A percentile compares a stretch with the other conserved stretches of the same genome.
Evolutionary conservation across 768 basidiomycete species (phyloP).

Genomic region (Stropharia rugosoannulata): DNA sequence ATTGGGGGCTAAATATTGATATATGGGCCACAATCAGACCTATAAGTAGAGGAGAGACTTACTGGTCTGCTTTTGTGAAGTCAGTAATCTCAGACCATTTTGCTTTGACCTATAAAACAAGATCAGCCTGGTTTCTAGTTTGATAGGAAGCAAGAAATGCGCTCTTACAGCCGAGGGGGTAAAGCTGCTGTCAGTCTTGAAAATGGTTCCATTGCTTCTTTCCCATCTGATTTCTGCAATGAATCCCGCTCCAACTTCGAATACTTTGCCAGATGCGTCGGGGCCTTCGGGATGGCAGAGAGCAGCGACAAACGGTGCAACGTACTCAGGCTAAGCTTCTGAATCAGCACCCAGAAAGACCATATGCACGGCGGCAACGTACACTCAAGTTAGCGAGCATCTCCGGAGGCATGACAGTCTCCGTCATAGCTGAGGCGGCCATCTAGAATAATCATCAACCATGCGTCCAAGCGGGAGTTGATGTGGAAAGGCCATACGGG

Average conservation of each 20-base stretch:
- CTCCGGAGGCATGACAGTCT: conserved; percentile 92
- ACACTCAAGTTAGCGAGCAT: conserved; percentile 87
- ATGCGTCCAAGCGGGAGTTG: not conserved
- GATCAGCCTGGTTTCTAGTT: not conserved
- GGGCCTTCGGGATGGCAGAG: conserved; percentile 84
- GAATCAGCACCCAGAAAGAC: conserved; percentile 4
- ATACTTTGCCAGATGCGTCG: conserved; percentile 78
- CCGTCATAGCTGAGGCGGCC: conserved; percentile 97
- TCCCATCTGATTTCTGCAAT: conserved; percentile 93
- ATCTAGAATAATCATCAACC: conserved; percentile 44
- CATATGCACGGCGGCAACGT: conserved; percentile 11
- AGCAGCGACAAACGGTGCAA: conserved; percentile 90
- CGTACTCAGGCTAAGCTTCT: conserved; percentile 73
- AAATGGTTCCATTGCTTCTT: conserved; percentile 80
- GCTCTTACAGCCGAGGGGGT: conserved; percentile 86
- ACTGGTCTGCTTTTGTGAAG: conserved; percentile 73
- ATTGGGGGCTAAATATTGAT: conserved; percentile 52
- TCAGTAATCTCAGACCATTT: conserved; percentile 83
- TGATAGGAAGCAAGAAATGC: not conserved
- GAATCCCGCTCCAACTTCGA: conserved; percentile 93
- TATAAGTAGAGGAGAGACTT: conserved; percentile 23
- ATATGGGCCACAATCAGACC: not conserved
- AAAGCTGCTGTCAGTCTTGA: conserved; percentile 87
- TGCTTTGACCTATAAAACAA: conserved; percentile 60
- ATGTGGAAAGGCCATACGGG: conserved; percentile 54